Conservation (phyloP, 1,284 basidiomycete genomes). For the Pascua guehoae region DNA sequence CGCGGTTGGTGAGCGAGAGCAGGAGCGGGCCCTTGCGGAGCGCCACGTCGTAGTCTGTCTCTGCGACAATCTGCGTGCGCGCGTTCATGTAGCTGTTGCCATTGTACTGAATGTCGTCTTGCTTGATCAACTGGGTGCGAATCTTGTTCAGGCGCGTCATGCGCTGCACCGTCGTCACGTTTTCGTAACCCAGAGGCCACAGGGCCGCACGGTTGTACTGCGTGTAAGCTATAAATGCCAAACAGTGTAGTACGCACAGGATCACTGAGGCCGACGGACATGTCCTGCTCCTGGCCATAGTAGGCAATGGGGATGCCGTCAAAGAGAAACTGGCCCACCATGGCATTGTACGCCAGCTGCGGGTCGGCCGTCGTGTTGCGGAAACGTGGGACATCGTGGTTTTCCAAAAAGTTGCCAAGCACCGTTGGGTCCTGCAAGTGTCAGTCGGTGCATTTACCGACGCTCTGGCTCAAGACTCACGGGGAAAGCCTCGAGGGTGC, state of each 20-base stretch:
- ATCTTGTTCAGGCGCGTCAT: conserved; percentile 66
- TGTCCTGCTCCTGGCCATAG: conserved; percentile 66
- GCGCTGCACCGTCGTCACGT: conserved; percentile 58
- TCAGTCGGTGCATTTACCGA: no score
- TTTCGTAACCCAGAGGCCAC: conserved; percentile 60
- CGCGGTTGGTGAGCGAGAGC: conserved; percentile 64
- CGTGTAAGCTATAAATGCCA: neutral
- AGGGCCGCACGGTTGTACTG: conserved; percentile 68
- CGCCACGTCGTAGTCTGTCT: conserved; percentile 60
- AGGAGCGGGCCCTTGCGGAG: conserved; percentile 69
- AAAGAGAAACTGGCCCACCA: conserved; percentile 64
- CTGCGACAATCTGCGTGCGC: conserved; percentile 58
- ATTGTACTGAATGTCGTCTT: conserved; percentile 50
- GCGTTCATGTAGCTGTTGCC: conserved; percentile 58
- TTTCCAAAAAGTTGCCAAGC: conserved; percentile 78
- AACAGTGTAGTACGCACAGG: conserved; percentile 40
- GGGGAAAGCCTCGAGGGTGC: conserved; percentile 54
- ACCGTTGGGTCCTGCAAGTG: conserved; percentile 49
- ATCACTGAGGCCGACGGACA: conserved; percentile 57
- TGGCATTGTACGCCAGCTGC: conserved; percentile 56
- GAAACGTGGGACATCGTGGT: conserved; percentile 75
- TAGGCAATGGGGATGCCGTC: conserved; percentile 71
- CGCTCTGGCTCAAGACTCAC: no score
- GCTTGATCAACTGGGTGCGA: conserved; percentile 62
- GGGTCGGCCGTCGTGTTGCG: conserved; percentile 54